Conservation (phyloP, 2,329 filamentous ascomycete species). For the Talaromyces pinophilus region DNA sequence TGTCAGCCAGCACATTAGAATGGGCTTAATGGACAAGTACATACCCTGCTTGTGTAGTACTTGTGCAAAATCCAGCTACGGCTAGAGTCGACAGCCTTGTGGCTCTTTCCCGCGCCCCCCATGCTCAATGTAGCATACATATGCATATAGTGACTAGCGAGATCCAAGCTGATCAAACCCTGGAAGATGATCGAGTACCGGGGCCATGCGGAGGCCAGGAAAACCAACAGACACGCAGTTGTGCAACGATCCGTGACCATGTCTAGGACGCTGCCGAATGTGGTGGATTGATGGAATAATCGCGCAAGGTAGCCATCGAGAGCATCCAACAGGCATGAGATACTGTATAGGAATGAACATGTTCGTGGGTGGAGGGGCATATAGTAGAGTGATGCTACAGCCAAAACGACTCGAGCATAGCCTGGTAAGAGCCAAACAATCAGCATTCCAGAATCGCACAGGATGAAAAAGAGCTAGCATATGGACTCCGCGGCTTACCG, state of each 20-base stretch:
- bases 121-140: constrained; percentile 96
- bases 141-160: constrained; percentile 97
- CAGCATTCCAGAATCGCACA: neutral
- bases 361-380: constrained; percentile 98
- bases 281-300: constrained; percentile 83
- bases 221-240: constrained; percentile 90
- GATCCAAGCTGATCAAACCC: constrained; percentile 83
- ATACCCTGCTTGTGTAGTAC: constrained; percentile 96
- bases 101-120: constrained; percentile 75
- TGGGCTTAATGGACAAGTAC: constrained; percentile 28
- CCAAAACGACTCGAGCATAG: constrained; percentile 75
- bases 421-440: constrained; percentile 50
- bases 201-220: constrained; percentile 90
- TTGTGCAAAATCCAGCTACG: constrained; percentile 87
- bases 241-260: constrained; percentile 99
- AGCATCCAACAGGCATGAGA: constrained; percentile 93
- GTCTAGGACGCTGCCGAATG: constrained; percentile 93
- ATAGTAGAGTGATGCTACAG: constrained; percentile 92
- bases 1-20: neutral
- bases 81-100: constrained; percentile 90
- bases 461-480: neutral
- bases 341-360: constrained; percentile 79
- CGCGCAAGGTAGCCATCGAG: constrained; percentile 93
- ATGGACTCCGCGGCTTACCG: constrained; percentile 53
- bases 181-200: constrained; percentile 95